Evolutionary conservation across 257 asterid species (phyloP).

Genomic region (Solanum clarkiae): DNA sequence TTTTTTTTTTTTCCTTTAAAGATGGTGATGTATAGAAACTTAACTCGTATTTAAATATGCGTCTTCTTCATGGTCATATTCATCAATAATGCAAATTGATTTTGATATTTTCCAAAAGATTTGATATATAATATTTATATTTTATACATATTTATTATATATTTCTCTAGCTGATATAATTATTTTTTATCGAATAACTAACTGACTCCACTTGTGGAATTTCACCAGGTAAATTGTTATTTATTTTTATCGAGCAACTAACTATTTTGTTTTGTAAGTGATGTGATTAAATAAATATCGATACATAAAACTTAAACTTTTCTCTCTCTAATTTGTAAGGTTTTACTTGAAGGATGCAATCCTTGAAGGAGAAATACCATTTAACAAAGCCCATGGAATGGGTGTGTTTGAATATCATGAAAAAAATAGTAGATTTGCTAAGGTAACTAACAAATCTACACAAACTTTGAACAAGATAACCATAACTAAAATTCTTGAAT

Average conservation of each 20-base stretch:
- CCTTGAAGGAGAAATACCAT: conserved; percentile 9
- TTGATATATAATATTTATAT: background rate
- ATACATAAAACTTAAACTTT: background rate
- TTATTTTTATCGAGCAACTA: no score
- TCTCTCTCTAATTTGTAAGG: background rate
- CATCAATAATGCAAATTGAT: background rate
- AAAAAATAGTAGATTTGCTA: background rate
- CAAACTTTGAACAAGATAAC: background rate
- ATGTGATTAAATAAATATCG: background rate
- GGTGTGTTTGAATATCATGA: conserved; percentile 2
- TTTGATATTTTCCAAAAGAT: no score
- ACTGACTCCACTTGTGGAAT: no score
- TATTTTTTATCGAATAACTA: no score
- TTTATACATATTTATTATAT: background rate
- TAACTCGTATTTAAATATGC: no score
- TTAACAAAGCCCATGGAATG: conserved; percentile 3
- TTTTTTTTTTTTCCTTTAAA: no score
- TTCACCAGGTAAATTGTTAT: no score
- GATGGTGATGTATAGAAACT: no score
- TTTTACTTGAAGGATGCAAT: conserved; percentile 3
- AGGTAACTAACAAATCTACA: background rate
- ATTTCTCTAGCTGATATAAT: no score
- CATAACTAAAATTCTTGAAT: background rate
- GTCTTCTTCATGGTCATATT: background rate
- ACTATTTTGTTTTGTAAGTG: no score